These are phyloP conservation scores for Lentinula raphanica DNA, from an alignment of 768 basidiomycete genomes.

Conservation along the genomic window DNA sequence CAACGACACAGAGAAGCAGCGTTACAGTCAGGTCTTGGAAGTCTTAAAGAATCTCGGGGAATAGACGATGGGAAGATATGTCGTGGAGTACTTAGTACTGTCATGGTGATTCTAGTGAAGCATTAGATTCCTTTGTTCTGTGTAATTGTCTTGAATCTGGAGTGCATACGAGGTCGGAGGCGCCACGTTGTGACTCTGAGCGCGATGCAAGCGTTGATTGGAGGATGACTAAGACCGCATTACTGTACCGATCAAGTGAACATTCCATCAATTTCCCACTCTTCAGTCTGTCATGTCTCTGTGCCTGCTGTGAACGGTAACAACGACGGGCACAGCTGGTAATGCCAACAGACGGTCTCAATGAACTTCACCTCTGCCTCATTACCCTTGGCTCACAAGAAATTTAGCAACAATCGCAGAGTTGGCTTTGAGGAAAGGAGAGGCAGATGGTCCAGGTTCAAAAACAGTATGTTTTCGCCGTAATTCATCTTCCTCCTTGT, in stretches of 20 bases:
- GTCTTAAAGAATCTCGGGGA: too few relatives aligned
- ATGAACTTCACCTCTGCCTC: slow-evolving; percentile 5
- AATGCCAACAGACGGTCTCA: neutral
- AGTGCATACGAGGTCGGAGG: too few relatives aligned
- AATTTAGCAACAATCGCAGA: neutral
- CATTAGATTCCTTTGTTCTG: too few relatives aligned
- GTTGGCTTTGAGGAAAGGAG: neutral
- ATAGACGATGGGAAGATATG: too few relatives aligned
- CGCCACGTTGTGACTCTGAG: too few relatives aligned
- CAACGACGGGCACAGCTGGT: neutral
- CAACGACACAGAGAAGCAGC: too few relatives aligned
- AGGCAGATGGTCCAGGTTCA: neutral
- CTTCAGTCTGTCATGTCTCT: neutral
- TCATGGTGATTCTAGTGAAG: too few relatives aligned
- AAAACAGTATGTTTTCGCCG: neutral
- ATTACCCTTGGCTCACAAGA: neutral
- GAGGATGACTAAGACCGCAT: too few relatives aligned
- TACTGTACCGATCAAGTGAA: neutral
- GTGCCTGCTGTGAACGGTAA: neutral
- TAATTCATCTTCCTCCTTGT: neutral
- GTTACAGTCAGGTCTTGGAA: too few relatives aligned
- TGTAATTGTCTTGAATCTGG: too few relatives aligned
- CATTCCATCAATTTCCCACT: neutral
- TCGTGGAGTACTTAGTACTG: too few relatives aligned
- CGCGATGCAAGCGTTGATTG: too few relatives aligned